A percentile compares a stretch with the other conserved stretches of the same genome.
phyloP scores from a whole-genome alignment of 371 early-diverging fungal species.

The Saksenaea vasiformis region DNA sequence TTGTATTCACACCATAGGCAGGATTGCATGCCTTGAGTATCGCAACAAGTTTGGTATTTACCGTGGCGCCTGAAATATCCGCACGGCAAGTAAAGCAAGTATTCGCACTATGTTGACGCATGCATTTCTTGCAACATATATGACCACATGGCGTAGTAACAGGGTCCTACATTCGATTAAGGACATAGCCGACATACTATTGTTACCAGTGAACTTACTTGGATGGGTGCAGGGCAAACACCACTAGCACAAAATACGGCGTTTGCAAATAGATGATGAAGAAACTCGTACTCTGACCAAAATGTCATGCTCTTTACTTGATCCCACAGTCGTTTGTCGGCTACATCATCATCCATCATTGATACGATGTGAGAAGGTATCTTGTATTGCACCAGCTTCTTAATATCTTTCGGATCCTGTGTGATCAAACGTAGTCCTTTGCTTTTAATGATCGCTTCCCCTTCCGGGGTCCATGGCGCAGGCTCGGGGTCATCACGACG shows the following conservation, averaged over 20 bases:
- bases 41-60: constrained; percentile 36
- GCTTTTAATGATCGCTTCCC: constrained; percentile 15
- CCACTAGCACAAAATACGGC: constrained; percentile 25
- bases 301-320: constrained; percentile 26
- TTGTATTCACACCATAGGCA: constrained; percentile 10
- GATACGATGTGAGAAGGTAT: constrained; percentile 20
- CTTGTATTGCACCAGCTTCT: constrained; percentile 18
- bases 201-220: constrained; percentile 26
- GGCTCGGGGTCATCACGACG: constrained; percentile 65
- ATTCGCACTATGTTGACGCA: constrained; percentile 26
- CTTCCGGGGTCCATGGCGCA: constrained; percentile 61
- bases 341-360: constrained; percentile 38
- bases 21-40: constrained; percentile 33
- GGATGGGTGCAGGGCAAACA: constrained; percentile 29
- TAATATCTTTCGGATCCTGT: neutral
- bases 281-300: constrained; percentile 43
- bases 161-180: constrained; percentile 51
- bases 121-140: constrained; percentile 51
- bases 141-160: constrained; percentile 60
- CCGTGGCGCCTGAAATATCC: constrained; percentile 8
- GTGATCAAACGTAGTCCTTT: constrained; percentile 35
- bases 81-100: constrained; percentile 49
- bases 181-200: constrained; percentile 32
- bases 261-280: constrained; percentile 34
- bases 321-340: constrained; percentile 45